Percentiles rank a stretch among this genome's conserved stretches.
Evolutionary conservation across 441 rosid species (phyloP).

Genomic region (Macaranga tanarius): DNA sequence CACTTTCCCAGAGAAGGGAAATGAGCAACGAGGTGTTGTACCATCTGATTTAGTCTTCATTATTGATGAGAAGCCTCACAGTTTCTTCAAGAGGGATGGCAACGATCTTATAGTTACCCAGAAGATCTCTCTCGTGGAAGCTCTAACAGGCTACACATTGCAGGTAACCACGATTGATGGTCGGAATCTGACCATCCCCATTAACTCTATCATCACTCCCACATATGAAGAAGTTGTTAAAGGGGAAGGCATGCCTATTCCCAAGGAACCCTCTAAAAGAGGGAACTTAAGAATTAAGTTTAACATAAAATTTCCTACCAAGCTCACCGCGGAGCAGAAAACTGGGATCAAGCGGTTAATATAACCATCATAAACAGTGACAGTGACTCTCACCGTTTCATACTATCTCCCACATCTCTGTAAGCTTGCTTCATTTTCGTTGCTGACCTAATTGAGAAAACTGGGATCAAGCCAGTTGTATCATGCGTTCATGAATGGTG

Average conservation of each 20-base stretch:
- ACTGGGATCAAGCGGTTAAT: slow-evolving; percentile 50
- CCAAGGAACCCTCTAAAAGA: slow-evolving; percentile 61
- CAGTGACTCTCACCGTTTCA: neutral
- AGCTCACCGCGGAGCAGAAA: slow-evolving; percentile 56
- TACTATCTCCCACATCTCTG: neutral
- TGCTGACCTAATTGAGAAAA: slow-evolving; percentile 28
- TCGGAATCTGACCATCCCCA: slow-evolving; percentile 44
- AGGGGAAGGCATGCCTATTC: slow-evolving; percentile 85
- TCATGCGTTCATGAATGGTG: slow-evolving; percentile 29
- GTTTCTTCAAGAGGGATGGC: slow-evolving; percentile 67
- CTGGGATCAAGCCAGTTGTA: slow-evolving; percentile 48
- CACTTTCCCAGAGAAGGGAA: slow-evolving; percentile 65
- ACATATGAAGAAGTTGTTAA: slow-evolving; percentile 64
- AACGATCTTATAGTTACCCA: slow-evolving; percentile 58
- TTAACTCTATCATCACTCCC: slow-evolving; percentile 52
- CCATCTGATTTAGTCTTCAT: slow-evolving; percentile 69
- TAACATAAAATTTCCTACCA: slow-evolving; percentile 60
- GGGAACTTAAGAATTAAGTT: slow-evolving; percentile 74
- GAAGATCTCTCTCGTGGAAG: slow-evolving; percentile 64
- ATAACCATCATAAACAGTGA: slow-evolving; percentile 25
- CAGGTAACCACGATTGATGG: slow-evolving; percentile 60
- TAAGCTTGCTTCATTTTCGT: neutral
- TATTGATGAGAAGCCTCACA: slow-evolving; percentile 73
- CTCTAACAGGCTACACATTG: slow-evolving; percentile 59
- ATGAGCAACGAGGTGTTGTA: slow-evolving; percentile 58